phyloP scores from a whole-genome alignment of 1,139 yeast species.

The Magnusiomyces clavatus region DNA sequence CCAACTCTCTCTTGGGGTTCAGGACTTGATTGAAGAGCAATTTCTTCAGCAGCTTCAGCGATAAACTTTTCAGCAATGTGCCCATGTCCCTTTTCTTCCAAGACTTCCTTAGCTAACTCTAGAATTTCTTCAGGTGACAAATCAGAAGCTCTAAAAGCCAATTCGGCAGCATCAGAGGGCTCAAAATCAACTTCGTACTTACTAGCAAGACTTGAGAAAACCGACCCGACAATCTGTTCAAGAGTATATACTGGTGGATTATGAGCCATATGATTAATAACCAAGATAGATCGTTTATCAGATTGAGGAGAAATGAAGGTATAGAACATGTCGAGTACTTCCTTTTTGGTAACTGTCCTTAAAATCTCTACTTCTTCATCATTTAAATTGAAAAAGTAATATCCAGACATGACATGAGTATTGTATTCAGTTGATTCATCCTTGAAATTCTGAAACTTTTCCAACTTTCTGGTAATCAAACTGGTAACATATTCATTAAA shows the following conservation, averaged over 20 bases:
- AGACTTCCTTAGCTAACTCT: constrained; percentile 9
- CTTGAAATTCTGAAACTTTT: constrained; percentile 64
- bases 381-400: constrained; percentile 57
- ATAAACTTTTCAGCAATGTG: constrained; percentile 15
- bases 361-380: constrained; percentile 52
- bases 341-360: constrained; percentile 45
- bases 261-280: constrained; percentile 65
- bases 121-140: constrained; percentile 13
- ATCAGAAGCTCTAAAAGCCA: constrained; percentile 16
- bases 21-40: constrained; percentile 9
- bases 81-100: constrained; percentile 14
- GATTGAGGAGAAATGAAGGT: constrained; percentile 39
- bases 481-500: constrained; percentile 65
- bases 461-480: constrained; percentile 53
- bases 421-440: constrained; percentile 70
- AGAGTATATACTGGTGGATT: constrained; percentile 22
- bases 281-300: constrained; percentile 39
- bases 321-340: constrained; percentile 50
- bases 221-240: constrained; percentile 18
- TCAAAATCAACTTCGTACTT: constrained; percentile 51
- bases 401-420: constrained; percentile 64
- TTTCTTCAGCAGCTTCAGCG: constrained; percentile 14
- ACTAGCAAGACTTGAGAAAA: constrained; percentile 50
- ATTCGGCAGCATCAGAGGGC: constrained; percentile 20
- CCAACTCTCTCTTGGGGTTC: constrained; percentile 18